Evolutionary conservation across 225 moss, liverwort and hornwort genomes (phyloP), one percentile per base, ranked within the genome.

Genomic region (Pleurozium schreberi): DNA sequence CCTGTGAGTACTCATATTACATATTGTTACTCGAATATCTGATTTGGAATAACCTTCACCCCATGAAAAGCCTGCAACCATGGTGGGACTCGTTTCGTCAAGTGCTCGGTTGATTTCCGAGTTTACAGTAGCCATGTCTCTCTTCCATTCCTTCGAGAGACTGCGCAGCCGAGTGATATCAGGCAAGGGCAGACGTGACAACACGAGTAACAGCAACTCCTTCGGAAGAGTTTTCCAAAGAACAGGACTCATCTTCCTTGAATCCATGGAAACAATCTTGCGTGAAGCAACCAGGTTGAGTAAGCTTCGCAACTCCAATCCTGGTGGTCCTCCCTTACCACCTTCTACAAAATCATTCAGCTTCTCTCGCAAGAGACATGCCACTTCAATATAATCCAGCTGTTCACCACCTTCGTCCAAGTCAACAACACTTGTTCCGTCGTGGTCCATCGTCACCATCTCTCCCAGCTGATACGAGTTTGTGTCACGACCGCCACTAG

Each of bases 1-100:
- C 69, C 23, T 69, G 8, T 40, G 40, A 6, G 7, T 69, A 9
- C 59, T 9, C 59, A 59, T 22, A 22, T 59, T 23, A 62, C 40
- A 69, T 40, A 69, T 69, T 40, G 22, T 69, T 25, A 70, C 42
- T 4, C 42, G 5, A 70, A 25, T 14, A 26, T 8, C 25, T 70
- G 23, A n/a, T 11, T 23, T 13, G 5, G 0, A 1, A 26, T 3
- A 2, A 14, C 0, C 4, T 0, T 38, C 31, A 21, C 11, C 0
- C 4, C 10, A 8, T 45, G 45, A 73, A 45, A 73, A 45, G 8
- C 16, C 10, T 73, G 6, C 47, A 47, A 74, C 47, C 47, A 74
- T 30, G 28, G 11, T 47, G 18, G 74, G 47, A 28, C 73, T 73
- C 3, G 47, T 3, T 74, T 18, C 30, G 30, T 74, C 74, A 47